Conservation (phyloP, 495 filamentous ascomycete species). For the Venustampulla echinocandica region DNA sequence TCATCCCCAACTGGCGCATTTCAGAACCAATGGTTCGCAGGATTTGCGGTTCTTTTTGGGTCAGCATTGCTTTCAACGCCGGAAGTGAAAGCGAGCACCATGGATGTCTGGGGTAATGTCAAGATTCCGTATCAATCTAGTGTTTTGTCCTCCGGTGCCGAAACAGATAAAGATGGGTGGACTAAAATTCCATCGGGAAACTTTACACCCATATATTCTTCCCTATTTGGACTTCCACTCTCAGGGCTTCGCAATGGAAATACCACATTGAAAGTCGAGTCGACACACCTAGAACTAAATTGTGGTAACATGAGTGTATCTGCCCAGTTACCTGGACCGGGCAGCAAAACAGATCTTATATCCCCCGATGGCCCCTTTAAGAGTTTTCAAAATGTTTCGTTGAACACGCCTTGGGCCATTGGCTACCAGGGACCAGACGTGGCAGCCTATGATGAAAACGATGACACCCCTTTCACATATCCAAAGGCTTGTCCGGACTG, state of each 20-base stretch:
- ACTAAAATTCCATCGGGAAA: conserved; percentile 2
- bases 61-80: conserved; percentile 8
- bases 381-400: conserved; percentile 2
- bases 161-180: conserved; percentile 13
- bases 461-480: neutral
- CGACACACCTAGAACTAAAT: conserved; percentile 12
- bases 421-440: conserved; percentile 15
- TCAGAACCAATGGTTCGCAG: conserved; percentile 5
- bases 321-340: neutral
- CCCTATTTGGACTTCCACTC: conserved; percentile 16
- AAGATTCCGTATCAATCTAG: conserved; percentile 13
- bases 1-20: conserved; percentile 4
- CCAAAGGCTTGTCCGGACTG: conserved; percentile 14
- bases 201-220: conserved; percentile 12
- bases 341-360: conserved; percentile 1
- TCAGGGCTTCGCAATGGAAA: conserved; percentile 8
- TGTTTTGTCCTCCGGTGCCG: neutral
- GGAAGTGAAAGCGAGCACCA: conserved; percentile 2
- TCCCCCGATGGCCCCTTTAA: conserved; percentile 14
- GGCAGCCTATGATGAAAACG: neutral
- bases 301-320: conserved; percentile 10
- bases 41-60: conserved; percentile 10
- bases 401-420: conserved; percentile 6
- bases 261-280: conserved; percentile 17
- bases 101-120: conserved; percentile 18